Evolutionary conservation across 2,329 filamentous ascomycete species (phyloP), one percentile per base, ranked within the genome.

Genomic region (Thielaviopsis ethacetica): DNA sequence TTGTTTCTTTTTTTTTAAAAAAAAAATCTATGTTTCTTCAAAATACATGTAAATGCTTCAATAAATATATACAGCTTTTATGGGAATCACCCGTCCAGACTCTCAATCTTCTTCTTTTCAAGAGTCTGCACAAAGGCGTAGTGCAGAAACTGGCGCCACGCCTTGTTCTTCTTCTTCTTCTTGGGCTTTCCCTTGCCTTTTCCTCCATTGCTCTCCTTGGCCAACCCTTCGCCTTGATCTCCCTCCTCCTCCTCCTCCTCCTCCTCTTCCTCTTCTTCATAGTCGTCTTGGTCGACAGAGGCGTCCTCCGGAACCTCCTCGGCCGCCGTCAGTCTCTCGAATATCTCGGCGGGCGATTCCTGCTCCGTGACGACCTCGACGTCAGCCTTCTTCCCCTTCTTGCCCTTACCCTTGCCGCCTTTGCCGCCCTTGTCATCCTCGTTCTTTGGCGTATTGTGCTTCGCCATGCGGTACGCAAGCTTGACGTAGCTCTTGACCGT

Each of bases 401-500:
- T 53, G 24, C 56, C 49, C 15, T 38, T 53, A 19, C 56, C 49
- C 15, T 41, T 41, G 7, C 27, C 17, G 24, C 7, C 15, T 9
- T 41, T 41, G 10, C 12, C 34, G 17, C 17, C 17, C 38, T 44
- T 44, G 51, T 12, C 30, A 9, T 9, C 30, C 30, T 9, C 53
- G 21, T 51, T 44, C 6, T 34, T 60, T 41, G 65, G 64, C 13
- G 63, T 38, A n/a, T 60, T 54, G 19, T 56, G 66, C 64, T 80
- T 73, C 1, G 86, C 87, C 66, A 97, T 94, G 58, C 84, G 78
- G 63, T 84, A 81, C 12, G 93, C 93, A 54, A 97, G 76, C 62
- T 86, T 79, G 52, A 97, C 73, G 68, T 86, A 86, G 68, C 83
- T 94, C 62, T 81, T 78, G 57, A 96, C 86, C 0, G 91, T 97